Conservation (phyloP, 2,329 filamentous ascomycete genomes). For the Cladosporium sp. region DNA sequence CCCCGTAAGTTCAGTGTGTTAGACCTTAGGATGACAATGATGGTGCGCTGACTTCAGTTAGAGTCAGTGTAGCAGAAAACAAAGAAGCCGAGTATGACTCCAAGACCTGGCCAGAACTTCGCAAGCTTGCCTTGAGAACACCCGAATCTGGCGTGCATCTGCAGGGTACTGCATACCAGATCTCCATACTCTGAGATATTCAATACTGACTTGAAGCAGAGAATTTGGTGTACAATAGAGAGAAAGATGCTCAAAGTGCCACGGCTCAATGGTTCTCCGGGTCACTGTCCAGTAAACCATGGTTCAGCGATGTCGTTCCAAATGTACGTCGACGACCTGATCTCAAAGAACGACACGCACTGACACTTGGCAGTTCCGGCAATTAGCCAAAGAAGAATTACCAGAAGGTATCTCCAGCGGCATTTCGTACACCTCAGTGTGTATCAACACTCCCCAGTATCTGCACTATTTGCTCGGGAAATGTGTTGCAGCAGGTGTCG, state of each 20-base stretch:
- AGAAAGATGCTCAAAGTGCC: conserved; percentile 36
- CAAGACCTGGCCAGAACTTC: conserved; percentile 5
- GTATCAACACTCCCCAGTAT: conserved; percentile 82
- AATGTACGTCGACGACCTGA: conserved; percentile 49
- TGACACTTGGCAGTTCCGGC: background rate
- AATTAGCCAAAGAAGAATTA: conserved; percentile 46
- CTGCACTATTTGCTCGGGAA: conserved; percentile 77
- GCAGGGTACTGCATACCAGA: background rate
- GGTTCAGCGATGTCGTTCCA: conserved; percentile 67
- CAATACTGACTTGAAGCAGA: background rate
- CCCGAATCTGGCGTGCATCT: conserved; percentile 24
- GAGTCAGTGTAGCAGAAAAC: conserved; percentile 40
- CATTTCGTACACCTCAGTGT: conserved; percentile 73
- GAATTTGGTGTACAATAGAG: conserved; percentile 22
- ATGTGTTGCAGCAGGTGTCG: conserved; percentile 68
- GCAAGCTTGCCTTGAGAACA: conserved; percentile 25
- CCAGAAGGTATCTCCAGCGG: conserved; percentile 64
- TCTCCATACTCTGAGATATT: background rate
- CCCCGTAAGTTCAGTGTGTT: conserved; percentile 59
- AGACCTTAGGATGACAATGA: conserved; percentile 60
- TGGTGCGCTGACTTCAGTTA: conserved; percentile 71
- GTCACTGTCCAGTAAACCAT: conserved; percentile 49
- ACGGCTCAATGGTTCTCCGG: background rate
- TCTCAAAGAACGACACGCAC: background rate
- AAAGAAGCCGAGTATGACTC: conserved; percentile 37